phyloP scores from a whole-genome alignment of 2,329 filamentous ascomycete genomes.

The Purpureocillium takamizusanense region DNA sequence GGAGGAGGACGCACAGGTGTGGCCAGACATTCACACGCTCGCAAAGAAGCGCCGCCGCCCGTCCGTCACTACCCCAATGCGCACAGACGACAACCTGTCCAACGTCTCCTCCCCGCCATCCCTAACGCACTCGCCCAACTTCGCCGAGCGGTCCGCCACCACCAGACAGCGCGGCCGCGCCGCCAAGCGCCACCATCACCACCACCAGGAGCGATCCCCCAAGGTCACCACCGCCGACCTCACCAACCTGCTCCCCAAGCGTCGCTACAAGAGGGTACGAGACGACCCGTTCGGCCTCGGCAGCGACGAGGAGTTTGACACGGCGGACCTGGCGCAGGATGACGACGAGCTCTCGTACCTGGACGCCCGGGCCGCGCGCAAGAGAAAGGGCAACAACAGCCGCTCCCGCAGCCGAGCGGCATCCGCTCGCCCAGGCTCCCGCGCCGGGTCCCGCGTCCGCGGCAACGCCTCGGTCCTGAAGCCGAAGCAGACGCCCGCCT shows the following conservation, averaged over 20 bases:
- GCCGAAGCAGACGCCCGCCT: conserved; percentile 12
- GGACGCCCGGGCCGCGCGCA: conserved; percentile 23
- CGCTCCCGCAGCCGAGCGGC: conserved; percentile 18
- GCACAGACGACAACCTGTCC: conserved; percentile 31
- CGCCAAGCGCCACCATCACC: conserved; percentile 21
- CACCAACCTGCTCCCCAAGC: conserved; percentile 43
- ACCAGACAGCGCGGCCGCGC: conserved; percentile 19
- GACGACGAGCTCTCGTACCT: conserved; percentile 48
- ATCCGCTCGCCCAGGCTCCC: conserved; percentile 16
- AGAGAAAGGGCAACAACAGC: conserved; percentile 18
- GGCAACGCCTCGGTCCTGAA: conserved; percentile 13
- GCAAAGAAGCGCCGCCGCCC: conserved; percentile 34
- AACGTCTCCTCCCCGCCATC: conserved; percentile 56
- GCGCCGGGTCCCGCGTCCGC: conserved; percentile 6
- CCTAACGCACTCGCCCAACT: conserved; percentile 57
- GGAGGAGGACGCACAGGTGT: conserved; percentile 32
- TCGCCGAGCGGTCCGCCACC: conserved; percentile 14
- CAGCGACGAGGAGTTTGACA: conserved; percentile 38
- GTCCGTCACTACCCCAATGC: conserved; percentile 26
- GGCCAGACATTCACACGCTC: conserved; percentile 44
- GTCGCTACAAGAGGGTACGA: conserved; percentile 32
- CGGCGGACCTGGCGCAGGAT: conserved; percentile 38
- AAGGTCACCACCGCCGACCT: conserved; percentile 47
- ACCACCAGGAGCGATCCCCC: conserved; percentile 23
- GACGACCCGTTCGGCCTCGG: conserved; percentile 30